Conservation (phyloP, 2,329 filamentous ascomycete species). For the Xylariaceae sp. region DNA sequence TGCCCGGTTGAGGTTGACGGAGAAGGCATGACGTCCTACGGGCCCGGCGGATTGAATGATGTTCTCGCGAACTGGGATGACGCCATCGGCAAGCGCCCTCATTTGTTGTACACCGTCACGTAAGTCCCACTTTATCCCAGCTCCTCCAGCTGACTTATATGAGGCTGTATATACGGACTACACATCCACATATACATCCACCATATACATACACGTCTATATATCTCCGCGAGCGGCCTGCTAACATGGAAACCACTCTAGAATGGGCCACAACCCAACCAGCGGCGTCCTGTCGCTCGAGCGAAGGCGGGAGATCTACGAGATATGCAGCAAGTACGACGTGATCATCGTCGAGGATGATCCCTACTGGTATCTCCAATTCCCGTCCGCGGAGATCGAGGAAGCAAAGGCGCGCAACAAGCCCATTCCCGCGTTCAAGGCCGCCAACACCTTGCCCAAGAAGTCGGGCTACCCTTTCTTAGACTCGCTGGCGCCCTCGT, state of each 20-base stretch:
- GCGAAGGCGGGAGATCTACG: slow-evolving; percentile 74
- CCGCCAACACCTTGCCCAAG: slow-evolving; percentile 29
- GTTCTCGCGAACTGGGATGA: slow-evolving; percentile 80
- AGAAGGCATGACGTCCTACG: slow-evolving; percentile 72
- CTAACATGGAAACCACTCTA: slow-evolving; percentile 29
- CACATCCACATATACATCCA: slow-evolving; percentile 17
- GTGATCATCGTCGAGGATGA: slow-evolving; percentile 92
- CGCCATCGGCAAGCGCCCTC: slow-evolving; percentile 67
- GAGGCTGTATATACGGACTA: too few species aligned
- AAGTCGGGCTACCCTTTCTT: slow-evolving; percentile 70
- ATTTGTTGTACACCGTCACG: slow-evolving; percentile 87
- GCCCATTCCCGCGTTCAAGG: slow-evolving; percentile 34
- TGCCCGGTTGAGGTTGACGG: slow-evolving; percentile 71
- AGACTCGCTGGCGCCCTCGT: slow-evolving; percentile 79
- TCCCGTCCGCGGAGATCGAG: slow-evolving; percentile 60
- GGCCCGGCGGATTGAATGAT: slow-evolving; percentile 69
- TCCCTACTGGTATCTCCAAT: slow-evolving; percentile 94
- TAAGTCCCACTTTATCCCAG: slow-evolving; percentile 43
- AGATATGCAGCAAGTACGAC: slow-evolving; percentile 76
- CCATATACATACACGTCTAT: not conserved
- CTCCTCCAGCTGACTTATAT: not conserved
- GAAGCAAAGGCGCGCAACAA: slow-evolving; percentile 47
- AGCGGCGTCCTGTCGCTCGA: slow-evolving; percentile 68
- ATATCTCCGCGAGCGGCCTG: not conserved
- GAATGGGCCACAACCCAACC: slow-evolving; percentile 88